Evolutionary conservation across 2,329 filamentous ascomycete species (phyloP).

Genomic region (Lecanicillium sp.): DNA sequence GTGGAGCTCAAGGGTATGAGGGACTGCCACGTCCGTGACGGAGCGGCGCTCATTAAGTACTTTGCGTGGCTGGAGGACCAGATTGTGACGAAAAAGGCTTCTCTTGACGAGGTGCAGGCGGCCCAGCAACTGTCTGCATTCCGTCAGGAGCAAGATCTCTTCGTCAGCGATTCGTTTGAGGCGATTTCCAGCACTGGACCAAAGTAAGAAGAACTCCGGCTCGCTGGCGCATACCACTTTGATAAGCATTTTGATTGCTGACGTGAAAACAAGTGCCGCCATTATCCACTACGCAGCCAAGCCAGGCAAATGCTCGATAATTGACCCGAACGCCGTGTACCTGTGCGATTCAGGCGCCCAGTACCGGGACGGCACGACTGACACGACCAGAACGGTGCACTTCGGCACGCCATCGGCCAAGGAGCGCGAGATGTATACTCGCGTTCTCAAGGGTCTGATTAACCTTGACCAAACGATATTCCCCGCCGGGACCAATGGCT

Average conservation of each 20-base stretch:
- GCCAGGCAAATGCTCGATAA: conserved; percentile 68
- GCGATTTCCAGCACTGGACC: conserved; percentile 93
- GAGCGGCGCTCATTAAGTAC: conserved; percentile 82
- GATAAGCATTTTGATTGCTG: conserved; percentile 3
- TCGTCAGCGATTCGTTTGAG: conserved; percentile 85
- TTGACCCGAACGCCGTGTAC: conserved; percentile 82
- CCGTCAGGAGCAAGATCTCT: conserved; percentile 61
- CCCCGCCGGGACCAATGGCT: conserved; percentile 91
- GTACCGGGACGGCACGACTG: conserved; percentile 90
- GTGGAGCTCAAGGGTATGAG: conserved; percentile 88
- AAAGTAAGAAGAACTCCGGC: conserved; percentile 37
- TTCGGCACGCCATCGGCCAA: conserved; percentile 78
- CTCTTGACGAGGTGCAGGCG: conserved; percentile 81
- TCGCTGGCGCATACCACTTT: background rate
- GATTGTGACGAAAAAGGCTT: conserved; percentile 62
- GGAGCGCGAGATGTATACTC: conserved; percentile 83
- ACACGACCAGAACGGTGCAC: conserved; percentile 88
- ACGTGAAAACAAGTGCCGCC: conserved; percentile 58
- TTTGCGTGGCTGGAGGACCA: conserved; percentile 97
- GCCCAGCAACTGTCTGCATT: conserved; percentile 82
- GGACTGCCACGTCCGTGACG: conserved; percentile 86
- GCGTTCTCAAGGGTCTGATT: conserved; percentile 92
- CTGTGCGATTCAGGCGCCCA: conserved; percentile 97
- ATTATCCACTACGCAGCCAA: conserved; percentile 95
- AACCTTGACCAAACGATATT: conserved; percentile 80